Evolutionary conservation across 2,329 filamentous ascomycete species (phyloP).

Genomic region (Fusarium temperatum): DNA sequence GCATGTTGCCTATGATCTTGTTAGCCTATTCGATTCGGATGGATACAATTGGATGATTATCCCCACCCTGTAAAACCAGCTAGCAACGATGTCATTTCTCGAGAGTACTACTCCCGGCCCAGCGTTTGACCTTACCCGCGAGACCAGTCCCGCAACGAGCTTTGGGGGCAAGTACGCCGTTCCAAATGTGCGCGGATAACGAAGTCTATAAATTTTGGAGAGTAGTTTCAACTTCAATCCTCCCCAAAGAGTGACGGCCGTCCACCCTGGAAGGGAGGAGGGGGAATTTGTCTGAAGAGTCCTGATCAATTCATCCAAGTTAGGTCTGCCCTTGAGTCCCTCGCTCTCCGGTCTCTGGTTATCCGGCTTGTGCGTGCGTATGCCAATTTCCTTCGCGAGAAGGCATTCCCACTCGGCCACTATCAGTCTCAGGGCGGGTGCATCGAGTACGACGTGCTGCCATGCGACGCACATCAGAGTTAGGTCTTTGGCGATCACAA

Average conservation of each 20-base stretch:
- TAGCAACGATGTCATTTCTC: not conserved
- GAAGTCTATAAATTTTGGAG: accelerated
- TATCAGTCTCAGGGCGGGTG: not conserved
- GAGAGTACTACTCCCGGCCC: not conserved
- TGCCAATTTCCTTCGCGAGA: accelerated
- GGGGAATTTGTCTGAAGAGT: accelerated
- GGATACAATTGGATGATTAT: accelerated
- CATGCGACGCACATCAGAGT: not conserved
- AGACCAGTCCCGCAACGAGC: not conserved
- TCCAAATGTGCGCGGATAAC: not conserved
- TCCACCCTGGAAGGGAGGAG: not conserved
- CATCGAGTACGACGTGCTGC: not conserved
- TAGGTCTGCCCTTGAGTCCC: accelerated
- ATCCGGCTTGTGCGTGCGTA: not conserved
- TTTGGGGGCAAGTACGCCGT: not conserved
- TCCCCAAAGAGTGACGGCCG: not conserved
- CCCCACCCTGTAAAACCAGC: not conserved
- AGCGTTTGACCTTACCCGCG: not conserved
- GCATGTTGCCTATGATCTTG: accelerated
- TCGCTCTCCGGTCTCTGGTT: accelerated
- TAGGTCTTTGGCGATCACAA: not conserved
- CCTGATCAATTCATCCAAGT: not conserved
- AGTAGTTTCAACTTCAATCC: not conserved
- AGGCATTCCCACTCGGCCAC: not conserved
- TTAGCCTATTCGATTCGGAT: not conserved